Percentiles rank a stretch among this genome's conserved stretches.
Evolutionary conservation across 1,139 yeast genomes (phyloP).

Genomic region (Kodamaea plutei): DNA sequence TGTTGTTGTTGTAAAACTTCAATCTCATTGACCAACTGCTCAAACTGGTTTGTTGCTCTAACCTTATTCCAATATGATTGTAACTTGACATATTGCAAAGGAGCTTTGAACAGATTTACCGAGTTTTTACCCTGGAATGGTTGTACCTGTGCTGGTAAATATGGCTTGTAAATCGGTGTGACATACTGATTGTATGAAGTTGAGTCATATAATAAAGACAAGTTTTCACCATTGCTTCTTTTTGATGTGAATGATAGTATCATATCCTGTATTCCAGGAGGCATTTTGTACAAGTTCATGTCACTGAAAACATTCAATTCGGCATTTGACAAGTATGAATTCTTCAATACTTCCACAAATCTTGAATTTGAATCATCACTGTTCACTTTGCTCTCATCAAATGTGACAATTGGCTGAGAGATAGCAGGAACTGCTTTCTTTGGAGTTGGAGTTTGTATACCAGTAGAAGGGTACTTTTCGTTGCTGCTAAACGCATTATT

Average conservation of each 20-base stretch:
- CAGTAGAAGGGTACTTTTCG: too few relatives aligned
- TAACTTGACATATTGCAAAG: constrained; percentile 35
- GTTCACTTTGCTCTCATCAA: not conserved
- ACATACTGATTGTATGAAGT: constrained; percentile 26
- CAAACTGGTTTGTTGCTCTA: constrained; percentile 38
- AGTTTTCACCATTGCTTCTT: constrained; percentile 25
- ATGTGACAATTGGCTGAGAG: not conserved
- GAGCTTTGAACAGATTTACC: constrained; percentile 22
- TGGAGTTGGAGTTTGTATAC: constrained; percentile 4
- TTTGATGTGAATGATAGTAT: constrained; percentile 49
- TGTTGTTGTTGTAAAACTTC: constrained; percentile 16
- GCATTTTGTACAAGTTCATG: constrained; percentile 45
- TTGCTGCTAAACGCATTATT: not conserved
- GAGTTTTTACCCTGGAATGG: constrained; percentile 14
- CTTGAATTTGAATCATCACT: constrained; percentile 14
- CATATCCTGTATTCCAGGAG: constrained; percentile 72
- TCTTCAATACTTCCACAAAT: constrained; percentile 27
- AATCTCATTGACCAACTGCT: constrained; percentile 30
- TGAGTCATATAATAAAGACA: constrained; percentile 25
- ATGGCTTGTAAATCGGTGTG: constrained; percentile 36
- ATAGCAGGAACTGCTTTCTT: constrained; percentile 3
- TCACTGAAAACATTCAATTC: constrained; percentile 39
- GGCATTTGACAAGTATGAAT: constrained; percentile 28
- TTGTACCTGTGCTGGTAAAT: constrained; percentile 33
- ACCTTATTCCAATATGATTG: constrained; percentile 49